Evolutionary conservation across 345 rosid species (phyloP).

Genomic region (Pistacia atlantica): DNA sequence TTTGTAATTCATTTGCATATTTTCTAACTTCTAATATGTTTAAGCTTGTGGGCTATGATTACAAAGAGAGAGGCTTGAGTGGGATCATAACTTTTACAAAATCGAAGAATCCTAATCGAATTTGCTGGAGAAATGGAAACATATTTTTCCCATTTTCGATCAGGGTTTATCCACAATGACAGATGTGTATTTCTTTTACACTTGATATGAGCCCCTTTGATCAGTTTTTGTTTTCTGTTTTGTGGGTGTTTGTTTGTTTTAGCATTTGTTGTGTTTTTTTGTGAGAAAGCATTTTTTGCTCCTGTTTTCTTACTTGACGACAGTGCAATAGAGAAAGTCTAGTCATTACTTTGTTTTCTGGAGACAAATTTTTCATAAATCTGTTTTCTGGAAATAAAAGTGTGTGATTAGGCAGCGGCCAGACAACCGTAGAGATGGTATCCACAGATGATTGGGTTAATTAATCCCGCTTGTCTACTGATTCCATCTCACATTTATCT

Average conservation of each 20-base stretch:
- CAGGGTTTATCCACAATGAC: conserved; percentile 40
- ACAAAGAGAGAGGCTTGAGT: conserved; percentile 66
- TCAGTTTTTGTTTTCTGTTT: too few species aligned
- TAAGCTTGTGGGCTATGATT: conserved; percentile 42
- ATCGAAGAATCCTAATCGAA: conserved; percentile 11
- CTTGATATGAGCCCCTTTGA: conserved; percentile 59
- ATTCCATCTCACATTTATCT: conserved; percentile 49
- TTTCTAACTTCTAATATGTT: too few species aligned
- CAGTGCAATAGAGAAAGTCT: conserved; percentile 46
- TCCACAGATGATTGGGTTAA: conserved; percentile 51
- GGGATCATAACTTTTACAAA: conserved; percentile 18
- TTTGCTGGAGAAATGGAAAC: not conserved
- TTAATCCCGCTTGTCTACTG: conserved; percentile 47
- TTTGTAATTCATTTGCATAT: too few species aligned
- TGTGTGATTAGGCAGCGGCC: conserved; percentile 51
- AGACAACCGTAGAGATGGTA: conserved; percentile 69
- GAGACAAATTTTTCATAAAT: not conserved
- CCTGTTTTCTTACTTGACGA: conserved; percentile 32
- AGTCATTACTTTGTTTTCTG: conserved; percentile 8
- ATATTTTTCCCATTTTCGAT: conserved; percentile 6
- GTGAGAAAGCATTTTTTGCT: conserved; percentile 13
- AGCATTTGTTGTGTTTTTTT: conserved; percentile 32
- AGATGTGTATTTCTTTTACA: conserved; percentile 33
- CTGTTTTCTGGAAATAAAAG: conserved; percentile 3
- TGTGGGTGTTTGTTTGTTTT: not conserved